Evolutionary conservation across 73 alveolate genomes (phyloP).

Genomic region (Paramecium sexaurelia): DNA sequence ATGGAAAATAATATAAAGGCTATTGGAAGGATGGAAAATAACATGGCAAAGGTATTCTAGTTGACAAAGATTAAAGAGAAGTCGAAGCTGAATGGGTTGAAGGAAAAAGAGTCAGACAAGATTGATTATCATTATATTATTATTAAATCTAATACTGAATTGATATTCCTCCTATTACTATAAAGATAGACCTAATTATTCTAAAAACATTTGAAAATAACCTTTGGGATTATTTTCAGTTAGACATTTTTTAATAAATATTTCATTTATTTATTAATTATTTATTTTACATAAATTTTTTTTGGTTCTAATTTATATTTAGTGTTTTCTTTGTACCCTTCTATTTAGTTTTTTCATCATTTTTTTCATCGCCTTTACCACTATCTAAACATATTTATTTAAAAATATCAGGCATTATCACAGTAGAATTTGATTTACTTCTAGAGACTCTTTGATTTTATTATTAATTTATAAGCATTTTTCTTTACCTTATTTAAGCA

Average conservation of each 20-base stretch:
- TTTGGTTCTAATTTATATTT: background rate
- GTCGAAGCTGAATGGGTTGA: slow-evolving; percentile 60
- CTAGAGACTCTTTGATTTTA: slow-evolving; percentile 22
- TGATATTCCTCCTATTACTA: background rate
- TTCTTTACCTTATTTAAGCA: slow-evolving; percentile 38
- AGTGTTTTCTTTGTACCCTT: background rate
- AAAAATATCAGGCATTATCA: slow-evolving; percentile 16
- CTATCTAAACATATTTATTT: background rate
- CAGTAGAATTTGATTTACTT: slow-evolving; percentile 34
- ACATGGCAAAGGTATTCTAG: slow-evolving; percentile 74
- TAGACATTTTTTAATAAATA: background rate
- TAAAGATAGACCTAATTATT: background rate
- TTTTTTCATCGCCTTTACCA: slow-evolving; percentile 9
- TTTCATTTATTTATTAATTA: background rate
- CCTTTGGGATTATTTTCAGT: background rate
- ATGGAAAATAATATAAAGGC: slow-evolving; percentile 60
- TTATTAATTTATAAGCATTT: background rate
- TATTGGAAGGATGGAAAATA: slow-evolving; percentile 86
- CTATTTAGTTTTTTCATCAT: slow-evolving; percentile 7
- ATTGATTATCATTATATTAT: background rate
- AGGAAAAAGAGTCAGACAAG: slow-evolving; percentile 60
- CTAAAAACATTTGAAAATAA: background rate
- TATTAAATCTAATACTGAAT: background rate
- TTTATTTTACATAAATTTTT: background rate
- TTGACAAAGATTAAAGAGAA: slow-evolving; percentile 44